These are phyloP conservation scores for Dryas drummondii DNA, from an alignment of 306 rosid species.

Conservation along the genomic window DNA sequence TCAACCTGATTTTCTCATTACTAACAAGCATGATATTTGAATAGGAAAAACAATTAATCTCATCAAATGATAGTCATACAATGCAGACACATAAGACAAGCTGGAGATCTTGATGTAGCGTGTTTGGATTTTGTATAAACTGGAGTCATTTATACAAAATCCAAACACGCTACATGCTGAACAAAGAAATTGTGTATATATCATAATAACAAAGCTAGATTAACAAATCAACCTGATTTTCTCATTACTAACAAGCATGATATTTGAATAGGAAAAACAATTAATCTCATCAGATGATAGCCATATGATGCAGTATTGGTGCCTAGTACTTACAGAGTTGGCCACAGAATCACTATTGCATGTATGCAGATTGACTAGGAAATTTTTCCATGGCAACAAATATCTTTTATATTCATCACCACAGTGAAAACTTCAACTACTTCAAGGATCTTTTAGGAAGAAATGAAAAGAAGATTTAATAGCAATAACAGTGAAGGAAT, in stretches of 20 bases:
- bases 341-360: constrained; percentile 1
- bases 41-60: too few relatives aligned
- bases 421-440: background rate
- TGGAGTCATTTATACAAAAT: background rate
- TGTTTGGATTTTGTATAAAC: background rate
- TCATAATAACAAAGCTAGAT: background rate
- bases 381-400: background rate
- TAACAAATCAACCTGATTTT: background rate
- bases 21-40: too few relatives aligned
- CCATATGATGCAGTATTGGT: background rate
- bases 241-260: too few relatives aligned
- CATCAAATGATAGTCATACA: background rate
- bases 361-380: background rate
- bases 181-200: background rate
- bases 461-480: background rate
- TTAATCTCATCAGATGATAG: background rate
- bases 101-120: background rate
- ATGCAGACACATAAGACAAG: background rate
- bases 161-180: background rate
- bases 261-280: too few relatives aligned
- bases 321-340: constrained; percentile 6
- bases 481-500: background rate
- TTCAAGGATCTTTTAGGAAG: background rate
- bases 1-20: too few relatives aligned
- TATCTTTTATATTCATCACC: background rate